Evolutionary conservation across 495 filamentous ascomycete species (phyloP).

Genomic region (Tuber melanosporum): DNA sequence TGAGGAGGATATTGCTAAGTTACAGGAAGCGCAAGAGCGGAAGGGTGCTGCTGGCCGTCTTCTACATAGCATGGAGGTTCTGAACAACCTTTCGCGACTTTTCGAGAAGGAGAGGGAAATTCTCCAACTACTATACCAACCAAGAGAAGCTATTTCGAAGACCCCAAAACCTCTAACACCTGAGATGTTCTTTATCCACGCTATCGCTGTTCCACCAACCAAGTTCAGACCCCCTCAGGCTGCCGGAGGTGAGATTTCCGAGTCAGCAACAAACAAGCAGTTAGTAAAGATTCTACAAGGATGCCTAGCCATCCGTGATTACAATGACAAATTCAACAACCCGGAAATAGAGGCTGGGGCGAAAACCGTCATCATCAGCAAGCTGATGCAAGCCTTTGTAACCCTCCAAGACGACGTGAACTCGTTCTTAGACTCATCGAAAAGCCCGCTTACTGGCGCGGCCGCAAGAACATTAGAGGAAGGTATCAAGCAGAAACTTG

Average conservation of each 20-base stretch:
- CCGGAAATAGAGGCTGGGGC: conserved; percentile 44
- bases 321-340: conserved; percentile 63
- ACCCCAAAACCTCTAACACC: conserved; percentile 52
- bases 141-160: conserved; percentile 54
- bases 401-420: conserved; percentile 85
- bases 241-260: conserved; percentile 68
- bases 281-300: conserved; percentile 73
- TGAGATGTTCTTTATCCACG: conserved; percentile 90
- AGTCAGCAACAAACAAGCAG: conserved; percentile 62
- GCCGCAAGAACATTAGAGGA: conserved; percentile 65
- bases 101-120: conserved; percentile 84
- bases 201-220: conserved; percentile 81
- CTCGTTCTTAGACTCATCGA: conserved; percentile 76
- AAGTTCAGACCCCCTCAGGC: conserved; percentile 83
- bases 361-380: conserved; percentile 41
- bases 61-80: conserved; percentile 45
- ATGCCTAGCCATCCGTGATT: conserved; percentile 63
- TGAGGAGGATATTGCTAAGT: conserved; percentile 45
- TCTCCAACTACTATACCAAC: conserved; percentile 71
- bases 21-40: conserved; percentile 25
- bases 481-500: conserved; percentile 94
- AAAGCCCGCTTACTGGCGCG: conserved; percentile 68
- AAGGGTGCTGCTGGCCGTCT: conserved; percentile 29
- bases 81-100: conserved; percentile 56
- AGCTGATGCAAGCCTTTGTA: conserved; percentile 45